Evolutionary conservation across 768 basidiomycete genomes (phyloP), one percentile per base, ranked within the genome.

Genomic region (Mycena maculata): DNA sequence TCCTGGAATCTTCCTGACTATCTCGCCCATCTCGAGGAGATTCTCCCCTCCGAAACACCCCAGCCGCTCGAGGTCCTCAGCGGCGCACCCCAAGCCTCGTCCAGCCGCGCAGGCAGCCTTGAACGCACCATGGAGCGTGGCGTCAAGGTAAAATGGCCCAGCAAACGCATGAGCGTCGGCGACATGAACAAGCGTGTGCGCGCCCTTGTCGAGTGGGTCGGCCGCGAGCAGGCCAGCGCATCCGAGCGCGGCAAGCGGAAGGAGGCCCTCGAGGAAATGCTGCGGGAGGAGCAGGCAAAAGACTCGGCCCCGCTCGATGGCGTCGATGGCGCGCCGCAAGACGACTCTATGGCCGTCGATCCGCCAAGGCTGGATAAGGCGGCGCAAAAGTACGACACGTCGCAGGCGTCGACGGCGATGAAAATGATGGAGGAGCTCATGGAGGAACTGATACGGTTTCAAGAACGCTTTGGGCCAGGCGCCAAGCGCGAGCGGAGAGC

Each of bases 181-280:
- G 97, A 98, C 77, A 97, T 99, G 95, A 93, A 95, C 78, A 98
- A 98, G 81, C 90, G 97, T 27, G 94, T 97, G 25, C 85, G 94
- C 38, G 88, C 91, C 45, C 84, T 99, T 52, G 88, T 97, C 22
- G 96, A 98, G 74, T 98, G 93, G 90, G 94, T 98, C n/a, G 93
- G 92, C 30, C 84, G 94, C 63, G 92, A 95, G 74, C 93, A 95
- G 77, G 92, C 91, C 10, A 88, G 83, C 69, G 90, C 91, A 12
- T 82, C 86, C 39, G 93, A 94, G 75, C 87, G 93, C 45, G 84
- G 84, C 30, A 84, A 92, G 70, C 81, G 93, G 67, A 84, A 85
- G 70, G 89, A 91, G 52, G 90, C 92, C 3, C 76, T 95, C 66
- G 86, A 88, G 63, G 87, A 83, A 49, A 84, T 86, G 3, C 76